These are phyloP conservation scores for Onygenales sp. DNA, from an alignment of 2,329 filamentous ascomycete genomes.

Conservation along the genomic window DNA sequence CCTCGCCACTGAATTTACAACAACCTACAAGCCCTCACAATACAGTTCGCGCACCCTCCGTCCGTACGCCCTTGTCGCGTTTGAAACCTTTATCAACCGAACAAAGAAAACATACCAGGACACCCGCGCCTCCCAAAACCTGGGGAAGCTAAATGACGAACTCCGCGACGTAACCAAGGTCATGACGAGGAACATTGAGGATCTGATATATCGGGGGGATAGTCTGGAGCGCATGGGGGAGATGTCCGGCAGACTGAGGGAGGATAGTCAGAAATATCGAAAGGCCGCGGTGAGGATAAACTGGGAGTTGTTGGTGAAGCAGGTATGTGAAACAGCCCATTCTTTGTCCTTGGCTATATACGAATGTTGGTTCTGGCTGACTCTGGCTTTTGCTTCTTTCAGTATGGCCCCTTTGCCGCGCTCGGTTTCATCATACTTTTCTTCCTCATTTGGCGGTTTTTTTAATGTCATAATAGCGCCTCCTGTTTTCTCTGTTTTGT, in stretches of 20 bases:
- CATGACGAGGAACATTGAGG: constrained; percentile 99
- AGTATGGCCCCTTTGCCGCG: constrained; percentile 82
- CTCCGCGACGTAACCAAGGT: constrained; percentile 96
- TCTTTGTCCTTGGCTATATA: not conserved
- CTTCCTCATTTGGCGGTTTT: constrained; percentile 90
- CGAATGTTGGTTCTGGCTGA: not conserved
- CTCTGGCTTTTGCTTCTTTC: not conserved
- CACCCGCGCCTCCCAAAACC: constrained; percentile 78
- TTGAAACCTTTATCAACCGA: constrained; percentile 91
- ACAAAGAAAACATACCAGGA: constrained; percentile 94
- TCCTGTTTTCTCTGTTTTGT: not conserved
- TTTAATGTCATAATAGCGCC: constrained; percentile 39
- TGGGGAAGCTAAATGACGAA: constrained; percentile 94
- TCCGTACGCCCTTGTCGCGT: constrained; percentile 95
- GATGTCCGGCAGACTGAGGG: constrained; percentile 73
- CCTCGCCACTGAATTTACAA: constrained; percentile 81
- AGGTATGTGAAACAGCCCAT: constrained; percentile 39
- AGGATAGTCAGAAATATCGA: constrained; percentile 91
- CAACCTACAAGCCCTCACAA: constrained; percentile 65
- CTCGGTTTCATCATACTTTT: constrained; percentile 73
- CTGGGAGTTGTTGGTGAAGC: constrained; percentile 92
- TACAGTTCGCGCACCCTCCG: constrained; percentile 66
- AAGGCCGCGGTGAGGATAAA: constrained; percentile 91
- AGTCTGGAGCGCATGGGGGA: constrained; percentile 95
- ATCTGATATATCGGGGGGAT: constrained; percentile 88